phyloP scores from a whole-genome alignment of 2,329 filamentous ascomycete species.

The Cladophialophora yegresii region DNA sequence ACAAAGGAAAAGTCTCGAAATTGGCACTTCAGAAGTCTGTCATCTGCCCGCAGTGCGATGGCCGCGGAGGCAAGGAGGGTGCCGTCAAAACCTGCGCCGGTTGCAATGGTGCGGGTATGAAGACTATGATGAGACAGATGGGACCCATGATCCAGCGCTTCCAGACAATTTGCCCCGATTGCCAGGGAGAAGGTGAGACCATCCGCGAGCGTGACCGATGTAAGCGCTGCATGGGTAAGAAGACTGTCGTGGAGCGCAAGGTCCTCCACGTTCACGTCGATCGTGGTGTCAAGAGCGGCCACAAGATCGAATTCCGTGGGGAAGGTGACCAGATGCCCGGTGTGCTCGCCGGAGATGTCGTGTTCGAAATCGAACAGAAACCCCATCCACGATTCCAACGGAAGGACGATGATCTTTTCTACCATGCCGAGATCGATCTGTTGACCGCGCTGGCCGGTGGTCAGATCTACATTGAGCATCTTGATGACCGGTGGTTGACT shows the following conservation, averaged over 20 bases:
- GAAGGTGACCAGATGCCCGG: slow-evolving; percentile 96
- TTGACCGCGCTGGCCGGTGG: slow-evolving; percentile 92
- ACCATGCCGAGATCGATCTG: slow-evolving; percentile 92
- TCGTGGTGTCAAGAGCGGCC: slow-evolving; percentile 86
- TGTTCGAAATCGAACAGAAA: slow-evolving; percentile 99
- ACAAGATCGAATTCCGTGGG: slow-evolving; percentile 95
- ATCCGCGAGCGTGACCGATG: slow-evolving; percentile 97
- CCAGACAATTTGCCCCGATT: slow-evolving; percentile 98
- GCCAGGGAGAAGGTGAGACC: slow-evolving; percentile 93
- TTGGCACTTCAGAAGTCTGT: slow-evolving; percentile 95
- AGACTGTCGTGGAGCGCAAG: slow-evolving; percentile 96
- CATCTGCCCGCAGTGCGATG: slow-evolving; percentile 92
- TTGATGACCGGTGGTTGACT: slow-evolving; percentile 94
- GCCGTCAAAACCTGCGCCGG: slow-evolving; percentile 90
- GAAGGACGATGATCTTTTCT: slow-evolving; percentile 94
- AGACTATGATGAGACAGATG: slow-evolving; percentile 99
- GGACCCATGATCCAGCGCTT: slow-evolving; percentile 99
- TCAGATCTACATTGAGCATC: slow-evolving; percentile 87
- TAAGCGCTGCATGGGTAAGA: slow-evolving; percentile 96
- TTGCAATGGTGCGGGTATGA: slow-evolving; percentile 95
- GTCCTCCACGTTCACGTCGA: slow-evolving; percentile 98
- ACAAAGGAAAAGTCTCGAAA: slow-evolving; percentile 97
- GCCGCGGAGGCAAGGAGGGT: slow-evolving; percentile 93
- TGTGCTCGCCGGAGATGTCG: slow-evolving; percentile 89
- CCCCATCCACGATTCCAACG: slow-evolving; percentile 94